These are phyloP conservation scores for Chalara sp. DNA, from an alignment of 2,329 filamentous ascomycete genomes.

Conservation along the genomic window DNA sequence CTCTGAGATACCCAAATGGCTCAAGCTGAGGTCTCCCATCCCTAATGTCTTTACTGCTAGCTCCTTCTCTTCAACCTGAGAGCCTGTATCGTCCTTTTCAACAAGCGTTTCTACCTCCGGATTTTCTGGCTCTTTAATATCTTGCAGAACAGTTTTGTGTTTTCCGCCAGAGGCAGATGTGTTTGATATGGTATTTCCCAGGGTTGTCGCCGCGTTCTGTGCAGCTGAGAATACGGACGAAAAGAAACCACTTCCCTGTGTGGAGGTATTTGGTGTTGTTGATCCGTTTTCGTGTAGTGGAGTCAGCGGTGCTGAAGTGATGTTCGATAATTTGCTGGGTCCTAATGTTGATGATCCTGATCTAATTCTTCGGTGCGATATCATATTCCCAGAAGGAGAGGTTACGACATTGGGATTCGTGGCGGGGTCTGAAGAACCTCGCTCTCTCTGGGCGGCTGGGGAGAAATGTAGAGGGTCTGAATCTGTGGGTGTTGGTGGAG, in stretches of 20 bases:
- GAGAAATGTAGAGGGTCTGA: constrained; percentile 22
- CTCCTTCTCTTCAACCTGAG: constrained; percentile 48
- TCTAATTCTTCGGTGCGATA: constrained; percentile 59
- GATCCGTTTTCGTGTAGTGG: constrained; percentile 65
- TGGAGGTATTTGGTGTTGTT: constrained; percentile 38
- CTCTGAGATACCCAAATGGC: constrained; percentile 75
- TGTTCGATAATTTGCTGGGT: constrained; percentile 84
- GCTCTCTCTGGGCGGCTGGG: constrained; percentile 14
- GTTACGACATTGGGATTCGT: constrained; percentile 45
- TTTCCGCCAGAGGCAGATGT: constrained; percentile 48
- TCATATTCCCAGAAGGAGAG: constrained; percentile 63
- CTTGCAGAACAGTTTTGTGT: constrained; percentile 30
- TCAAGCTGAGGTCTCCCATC: constrained; percentile 80
- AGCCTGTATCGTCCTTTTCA: constrained; percentile 25
- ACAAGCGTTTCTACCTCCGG: constrained; percentile 27
- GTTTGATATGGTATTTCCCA: constrained; percentile 70
- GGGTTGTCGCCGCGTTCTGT: constrained; percentile 77
- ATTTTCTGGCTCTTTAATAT: constrained; percentile 24
- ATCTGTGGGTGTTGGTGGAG: constrained; percentile 58
- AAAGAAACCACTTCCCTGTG: constrained; percentile 64
- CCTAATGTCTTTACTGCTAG: constrained; percentile 85
- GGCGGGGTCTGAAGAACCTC: constrained; percentile 20
- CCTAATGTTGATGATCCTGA: constrained; percentile 42
- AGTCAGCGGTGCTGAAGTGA: constrained; percentile 64
- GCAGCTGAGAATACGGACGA: constrained; percentile 88